Evolutionary conservation across 768 basidiomycete species (phyloP), one percentile per base, ranked within the genome.

Genomic region (Leucocoprinus leucothites): DNA sequence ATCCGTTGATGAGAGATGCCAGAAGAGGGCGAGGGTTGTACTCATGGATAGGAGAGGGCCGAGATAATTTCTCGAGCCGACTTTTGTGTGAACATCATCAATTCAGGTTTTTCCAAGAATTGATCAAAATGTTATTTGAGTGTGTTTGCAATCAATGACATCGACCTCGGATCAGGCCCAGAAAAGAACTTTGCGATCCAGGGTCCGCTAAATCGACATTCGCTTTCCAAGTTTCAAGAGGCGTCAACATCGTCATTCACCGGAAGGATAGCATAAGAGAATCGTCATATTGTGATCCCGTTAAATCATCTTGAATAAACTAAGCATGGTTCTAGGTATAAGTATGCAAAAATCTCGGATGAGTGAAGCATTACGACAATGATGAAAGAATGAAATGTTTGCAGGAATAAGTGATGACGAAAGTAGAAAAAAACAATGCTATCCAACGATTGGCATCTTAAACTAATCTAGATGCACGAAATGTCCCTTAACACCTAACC

Each of bases 1-100:
- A 18, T 82, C 82, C 1, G 82, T 74, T 2, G 90, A 91, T 14
- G 94, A 95, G 51, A 98, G 77, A 68, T 94, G 78, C 94, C 94
- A 97, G 79, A 94, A 98, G 31, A 97, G 80, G 13, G 92, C 89
- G 53, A 98, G 82, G 31, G 93, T 95, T 48, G 93, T 94, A 35
- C 89, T 82, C 84, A 93, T 91, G 41, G 45, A 25, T 18, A 21
- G 26, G 36, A 35, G 19, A 14, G 24, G 34, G 18, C 36, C 18
- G 18, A 35, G 40, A 22, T 22, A 42, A 36, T 24, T 40, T 48
- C 6, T 48, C 41, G 9, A 35, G 21, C 40, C 58, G 63, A 57
- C 59, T 49, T 57, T 55, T 50, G 51, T 56, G 22, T 31, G 45
- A 35, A 40, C 44, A 35, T 53, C 36, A 55, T 57, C 50, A 51